phyloP scores from a whole-genome alignment of 148 eudicot species.

The Fagopyrum esculentum region DNA sequence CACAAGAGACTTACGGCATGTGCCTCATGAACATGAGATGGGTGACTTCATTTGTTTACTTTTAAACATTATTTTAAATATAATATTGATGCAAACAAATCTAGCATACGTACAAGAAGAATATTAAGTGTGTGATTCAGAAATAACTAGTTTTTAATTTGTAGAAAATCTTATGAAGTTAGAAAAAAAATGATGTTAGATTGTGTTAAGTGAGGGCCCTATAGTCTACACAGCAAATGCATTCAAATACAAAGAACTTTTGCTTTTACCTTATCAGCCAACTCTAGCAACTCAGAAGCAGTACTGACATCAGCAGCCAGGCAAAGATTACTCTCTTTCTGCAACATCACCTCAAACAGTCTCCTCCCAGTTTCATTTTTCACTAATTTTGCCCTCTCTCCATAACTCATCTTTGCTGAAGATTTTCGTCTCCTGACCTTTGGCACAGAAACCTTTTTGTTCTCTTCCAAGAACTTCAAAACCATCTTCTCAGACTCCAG shows the following conservation, averaged over 20 bases:
- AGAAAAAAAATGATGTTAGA: neutral
- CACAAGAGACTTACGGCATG: neutral
- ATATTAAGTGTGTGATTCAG: neutral
- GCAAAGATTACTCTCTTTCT: conserved; percentile 76
- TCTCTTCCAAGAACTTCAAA: conserved; percentile 63
- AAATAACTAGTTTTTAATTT: neutral
- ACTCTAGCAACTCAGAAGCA: conserved; percentile 71
- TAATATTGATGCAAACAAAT: neutral
- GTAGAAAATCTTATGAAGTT: neutral
- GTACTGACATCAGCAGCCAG: conserved; percentile 89
- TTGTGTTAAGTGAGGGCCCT: neutral
- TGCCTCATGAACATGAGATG: neutral
- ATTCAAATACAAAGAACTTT: neutral
- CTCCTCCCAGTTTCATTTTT: conserved; percentile 72
- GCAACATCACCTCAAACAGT: conserved; percentile 74
- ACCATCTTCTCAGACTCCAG: conserved; percentile 70
- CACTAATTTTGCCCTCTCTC: conserved; percentile 57
- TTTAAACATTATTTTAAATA: neutral
- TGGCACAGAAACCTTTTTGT: conserved; percentile 53
- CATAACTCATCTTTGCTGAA: conserved; percentile 41
- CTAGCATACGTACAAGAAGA: neutral
- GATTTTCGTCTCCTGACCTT: conserved; percentile 18
- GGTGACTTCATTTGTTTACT: too few relatives aligned
- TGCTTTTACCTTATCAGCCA: conserved; percentile 59
- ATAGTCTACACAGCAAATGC: neutral